Conservation (phyloP, 1,139 yeast genomes). For the Geotrichum restrictum region DNA sequence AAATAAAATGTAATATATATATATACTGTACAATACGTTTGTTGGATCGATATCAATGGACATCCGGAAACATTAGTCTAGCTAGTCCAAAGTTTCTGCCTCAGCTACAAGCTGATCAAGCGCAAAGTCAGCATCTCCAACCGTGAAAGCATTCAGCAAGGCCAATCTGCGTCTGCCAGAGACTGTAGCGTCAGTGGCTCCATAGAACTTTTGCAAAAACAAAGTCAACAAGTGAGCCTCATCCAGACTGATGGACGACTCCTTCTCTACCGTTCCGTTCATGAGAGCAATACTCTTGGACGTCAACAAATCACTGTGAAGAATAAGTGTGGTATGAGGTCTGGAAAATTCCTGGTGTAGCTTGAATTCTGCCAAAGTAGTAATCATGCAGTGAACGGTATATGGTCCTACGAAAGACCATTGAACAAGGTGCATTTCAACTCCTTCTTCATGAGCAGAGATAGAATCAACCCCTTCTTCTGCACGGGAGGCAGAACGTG, state of each 20-base stretch:
- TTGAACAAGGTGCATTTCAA: constrained; percentile 88
- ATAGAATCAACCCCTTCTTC: constrained; percentile 7
- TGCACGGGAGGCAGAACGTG: constrained; percentile 40
- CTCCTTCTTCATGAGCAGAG: constrained; percentile 42
- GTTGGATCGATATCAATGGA: too few relatives aligned
- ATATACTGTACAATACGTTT: too few relatives aligned
- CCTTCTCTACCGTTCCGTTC: constrained; percentile 81
- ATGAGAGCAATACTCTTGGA: constrained; percentile 68
- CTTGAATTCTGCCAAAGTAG: constrained; percentile 89
- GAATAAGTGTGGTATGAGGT: constrained; percentile 87
- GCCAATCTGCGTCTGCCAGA: constrained; percentile 47
- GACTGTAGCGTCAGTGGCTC: constrained; percentile 50
- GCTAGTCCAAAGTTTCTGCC: constrained; percentile 62
- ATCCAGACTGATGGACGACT: constrained; percentile 55
- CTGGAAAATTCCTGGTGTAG: constrained; percentile 87
- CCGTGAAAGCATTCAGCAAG: constrained; percentile 63
- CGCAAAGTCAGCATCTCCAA: constrained; percentile 60
- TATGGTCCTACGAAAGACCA: constrained; percentile 87
- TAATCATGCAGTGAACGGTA: constrained; percentile 85
- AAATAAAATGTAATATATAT: too few relatives aligned
- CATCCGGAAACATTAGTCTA: too few relatives aligned
- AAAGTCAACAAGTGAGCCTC: constrained; percentile 77
- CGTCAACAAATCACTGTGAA: constrained; percentile 73
- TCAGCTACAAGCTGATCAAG: constrained; percentile 65
- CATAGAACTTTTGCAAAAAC: constrained; percentile 85